Base-by-base conservation (phyloP, 179 eudicot species). In the Pouteria campechiana region DNA sequence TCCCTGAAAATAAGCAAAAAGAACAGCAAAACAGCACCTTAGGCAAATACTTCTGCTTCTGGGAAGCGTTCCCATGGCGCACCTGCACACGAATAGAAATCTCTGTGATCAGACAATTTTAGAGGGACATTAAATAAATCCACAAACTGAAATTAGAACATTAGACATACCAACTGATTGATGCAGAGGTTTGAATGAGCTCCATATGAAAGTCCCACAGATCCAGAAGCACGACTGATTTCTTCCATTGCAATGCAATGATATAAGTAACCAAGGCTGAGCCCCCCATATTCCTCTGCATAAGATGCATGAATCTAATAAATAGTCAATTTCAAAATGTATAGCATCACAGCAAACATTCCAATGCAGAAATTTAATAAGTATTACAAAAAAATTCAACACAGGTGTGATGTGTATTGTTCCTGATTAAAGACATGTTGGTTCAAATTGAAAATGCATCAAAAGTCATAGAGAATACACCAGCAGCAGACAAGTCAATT, bases 241-340 rank as follows among this genome's bases (percentile, higher is more conserved):
- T 92, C 99, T 65, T 92, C 99, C 96, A 87, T 60, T 23, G 99
- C 99, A 59, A 92, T 87, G 66, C 99, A 92, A 70, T 92, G 99
- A 54, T 92, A 83, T 31, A 87, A 64, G 69, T 92, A 92, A 54
- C 99, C 99, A 48, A 92, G 96, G 50, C 96, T 93, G 49, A 92
- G 88, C 34, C 99, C 99, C 25, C 99, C 99, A 78, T 92, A 87
- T 61, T 92, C 93, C 88, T 82, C 99, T 92, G 52, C 18, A 67
- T 25, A 56, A 19, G 21, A 41, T 27, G 22, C 35, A 43, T 12
- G 12, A 31, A 37, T 33, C n/a, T n/a, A n/a, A n/a, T n/a, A n/a
- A n/a, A n/a, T n/a, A n/a, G n/a, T n/a, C n/a, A n/a, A n/a, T n/a
- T n/a, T n/a, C n/a, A n/a, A n/a, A n/a, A n/a, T n/a, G n/a, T n/a